Conservation (phyloP, 805 yeast species). For the Metschnikowia hibisci region DNA sequence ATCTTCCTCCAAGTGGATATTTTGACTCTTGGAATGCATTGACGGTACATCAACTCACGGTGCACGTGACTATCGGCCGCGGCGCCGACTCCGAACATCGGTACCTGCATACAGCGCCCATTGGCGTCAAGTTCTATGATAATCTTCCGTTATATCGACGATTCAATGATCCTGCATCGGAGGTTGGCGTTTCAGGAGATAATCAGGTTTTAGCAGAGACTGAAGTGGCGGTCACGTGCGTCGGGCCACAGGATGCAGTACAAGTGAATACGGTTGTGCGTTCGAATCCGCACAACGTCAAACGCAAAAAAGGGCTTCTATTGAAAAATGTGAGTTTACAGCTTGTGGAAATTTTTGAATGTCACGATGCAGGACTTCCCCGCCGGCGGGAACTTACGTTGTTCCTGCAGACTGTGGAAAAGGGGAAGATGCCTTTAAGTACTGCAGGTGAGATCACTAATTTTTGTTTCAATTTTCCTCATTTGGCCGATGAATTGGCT, state of each 20-base stretch:
- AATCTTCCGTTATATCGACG: constrained; percentile 53
- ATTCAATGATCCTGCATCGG: constrained; percentile 50
- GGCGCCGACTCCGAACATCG: constrained; percentile 27
- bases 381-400: constrained; percentile 45
- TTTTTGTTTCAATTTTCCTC: constrained; percentile 30
- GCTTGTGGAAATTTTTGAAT: constrained; percentile 51
- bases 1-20: constrained; percentile 50
- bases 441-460: constrained; percentile 26
- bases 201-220: constrained; percentile 45
- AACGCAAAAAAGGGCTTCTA: constrained; percentile 29
- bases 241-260: constrained; percentile 56
- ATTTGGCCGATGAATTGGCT: constrained; percentile 33
- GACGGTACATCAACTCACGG: constrained; percentile 44
- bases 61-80: constrained; percentile 32
- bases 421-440: constrained; percentile 17
- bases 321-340: constrained; percentile 46
- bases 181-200: constrained; percentile 44
- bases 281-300: constrained; percentile 35
- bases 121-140: constrained; percentile 54
- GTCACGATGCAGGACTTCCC: constrained; percentile 49
- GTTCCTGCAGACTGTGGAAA: constrained; percentile 29
- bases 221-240: constrained; percentile 47
- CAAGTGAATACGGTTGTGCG: constrained; percentile 36
- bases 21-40: constrained; percentile 45
- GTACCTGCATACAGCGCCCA: constrained; percentile 40